Evolutionary conservation across 345 rosid species (phyloP).

Genomic region (Aquilaria yunnanensis): DNA sequence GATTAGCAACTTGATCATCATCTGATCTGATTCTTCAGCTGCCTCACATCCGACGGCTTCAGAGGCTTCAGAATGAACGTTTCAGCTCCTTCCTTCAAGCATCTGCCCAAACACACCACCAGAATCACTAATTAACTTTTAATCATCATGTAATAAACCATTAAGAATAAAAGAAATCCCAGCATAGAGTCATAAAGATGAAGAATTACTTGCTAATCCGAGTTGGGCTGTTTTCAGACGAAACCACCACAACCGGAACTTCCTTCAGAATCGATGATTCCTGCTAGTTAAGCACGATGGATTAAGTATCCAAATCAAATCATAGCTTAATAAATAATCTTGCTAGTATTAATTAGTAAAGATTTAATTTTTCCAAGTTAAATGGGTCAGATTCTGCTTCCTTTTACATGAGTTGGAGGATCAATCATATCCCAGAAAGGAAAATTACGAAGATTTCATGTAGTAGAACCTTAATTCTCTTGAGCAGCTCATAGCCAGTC

Average conservation of each 20-base stretch:
- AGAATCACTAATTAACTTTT: neutral
- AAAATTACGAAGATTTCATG: too few relatives aligned
- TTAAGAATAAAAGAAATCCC: neutral
- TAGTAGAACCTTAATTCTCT: constrained; percentile 59
- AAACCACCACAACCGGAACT: constrained; percentile 84
- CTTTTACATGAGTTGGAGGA: too few relatives aligned
- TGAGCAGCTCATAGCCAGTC: constrained; percentile 82
- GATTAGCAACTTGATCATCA: too few relatives aligned
- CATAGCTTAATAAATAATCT: too few relatives aligned
- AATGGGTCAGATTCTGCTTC: too few relatives aligned
- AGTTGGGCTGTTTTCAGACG: constrained; percentile 76
- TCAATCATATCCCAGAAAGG: neutral
- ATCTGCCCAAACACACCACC: constrained; percentile 25
- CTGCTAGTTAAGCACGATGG: constrained; percentile 15
- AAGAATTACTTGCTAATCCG: constrained; percentile 54
- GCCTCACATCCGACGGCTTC: constrained; percentile 66
- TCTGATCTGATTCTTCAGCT: constrained; percentile 28
- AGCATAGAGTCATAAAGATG: neutral
- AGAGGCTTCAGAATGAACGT: constrained; percentile 88
- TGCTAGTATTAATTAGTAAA: too few relatives aligned
- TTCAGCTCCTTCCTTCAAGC: constrained; percentile 84
- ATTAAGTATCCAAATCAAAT: neutral
- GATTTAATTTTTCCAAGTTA: too few relatives aligned
- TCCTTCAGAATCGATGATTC: constrained; percentile 65
- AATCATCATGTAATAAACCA: neutral